phyloP scores from a whole-genome alignment of 2,329 filamentous ascomycete species.

The Lecanosticta acicola region DNA sequence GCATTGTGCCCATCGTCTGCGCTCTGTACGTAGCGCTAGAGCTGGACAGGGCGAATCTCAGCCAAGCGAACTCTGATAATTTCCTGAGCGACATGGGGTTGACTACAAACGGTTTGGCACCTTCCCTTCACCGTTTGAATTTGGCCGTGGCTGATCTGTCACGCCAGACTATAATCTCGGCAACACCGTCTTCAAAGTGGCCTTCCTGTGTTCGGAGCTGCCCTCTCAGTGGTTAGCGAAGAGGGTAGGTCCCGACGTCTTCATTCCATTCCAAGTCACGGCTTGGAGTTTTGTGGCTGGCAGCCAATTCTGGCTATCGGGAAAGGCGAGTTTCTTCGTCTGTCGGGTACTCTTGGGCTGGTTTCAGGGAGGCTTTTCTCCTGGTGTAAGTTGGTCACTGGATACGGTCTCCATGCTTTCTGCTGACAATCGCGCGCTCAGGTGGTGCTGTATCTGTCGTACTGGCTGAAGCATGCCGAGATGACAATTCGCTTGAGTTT shows the following conservation, averaged over 20 bases:
- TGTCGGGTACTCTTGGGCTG: slow-evolving; percentile 39
- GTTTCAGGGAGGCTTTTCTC: slow-evolving; percentile 51
- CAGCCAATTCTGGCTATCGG: slow-evolving; percentile 31
- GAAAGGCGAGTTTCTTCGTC: slow-evolving; percentile 34
- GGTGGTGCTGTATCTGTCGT: slow-evolving; percentile 56
- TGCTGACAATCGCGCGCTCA: not conserved
- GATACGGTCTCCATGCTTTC: no score
- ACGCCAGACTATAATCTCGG: slow-evolving; percentile 36
- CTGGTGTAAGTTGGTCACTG: slow-evolving; percentile 19
- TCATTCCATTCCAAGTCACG: slow-evolving; percentile 38
- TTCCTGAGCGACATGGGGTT: slow-evolving; percentile 48
- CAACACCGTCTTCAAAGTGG: slow-evolving; percentile 63
- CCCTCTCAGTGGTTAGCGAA: slow-evolving; percentile 41
- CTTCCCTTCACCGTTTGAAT: not conserved
- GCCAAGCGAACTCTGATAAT: slow-evolving; percentile 18
- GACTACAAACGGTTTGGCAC: slow-evolving; percentile 41
- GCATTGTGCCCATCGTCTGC: not conserved
- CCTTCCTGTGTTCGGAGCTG: slow-evolving; percentile 58
- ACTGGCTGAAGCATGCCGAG: slow-evolving; percentile 69
- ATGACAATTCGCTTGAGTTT: slow-evolving; percentile 61
- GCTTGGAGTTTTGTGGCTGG: slow-evolving; percentile 42
- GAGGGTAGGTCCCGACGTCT: slow-evolving; percentile 41
- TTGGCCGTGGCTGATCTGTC: not conserved
- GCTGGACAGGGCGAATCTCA: not conserved
- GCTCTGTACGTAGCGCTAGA: not conserved